Evolutionary conservation across 352 stramenopile species (phyloP).

Genomic region (Pythium vanterpoolii): DNA sequence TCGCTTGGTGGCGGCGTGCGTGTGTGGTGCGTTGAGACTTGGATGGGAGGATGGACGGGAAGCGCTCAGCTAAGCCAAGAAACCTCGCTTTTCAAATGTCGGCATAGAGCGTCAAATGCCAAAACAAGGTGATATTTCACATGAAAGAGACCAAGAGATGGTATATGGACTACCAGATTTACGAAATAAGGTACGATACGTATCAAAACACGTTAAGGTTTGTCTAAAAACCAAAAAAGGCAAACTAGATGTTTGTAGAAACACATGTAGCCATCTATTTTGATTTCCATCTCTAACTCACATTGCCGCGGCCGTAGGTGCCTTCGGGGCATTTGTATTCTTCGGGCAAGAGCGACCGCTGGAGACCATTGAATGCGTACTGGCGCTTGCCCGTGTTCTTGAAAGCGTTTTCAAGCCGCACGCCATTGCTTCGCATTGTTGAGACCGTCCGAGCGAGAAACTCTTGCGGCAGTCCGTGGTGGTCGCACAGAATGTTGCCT

Average conservation of each 20-base stretch:
- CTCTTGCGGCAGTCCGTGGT: constrained; percentile 59
- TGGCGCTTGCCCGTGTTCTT: constrained; percentile 82
- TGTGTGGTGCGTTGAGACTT: not conserved
- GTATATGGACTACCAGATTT: not conserved
- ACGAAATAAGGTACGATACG: constrained; percentile 10
- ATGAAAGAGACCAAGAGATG: not conserved
- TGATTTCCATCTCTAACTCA: constrained; percentile 35
- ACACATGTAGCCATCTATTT: constrained; percentile 9
- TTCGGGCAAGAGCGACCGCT: constrained; percentile 78
- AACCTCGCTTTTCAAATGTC: constrained; percentile 26
- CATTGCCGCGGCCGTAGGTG: constrained; percentile 75
- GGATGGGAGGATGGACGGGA: constrained; percentile 6
- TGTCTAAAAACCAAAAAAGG: no score
- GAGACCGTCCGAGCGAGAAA: constrained; percentile 59
- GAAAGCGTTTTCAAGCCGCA: constrained; percentile 81
- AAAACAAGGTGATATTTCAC: not conserved
- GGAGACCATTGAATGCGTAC: constrained; percentile 85
- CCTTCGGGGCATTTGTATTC: constrained; percentile 85
- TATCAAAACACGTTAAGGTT: no score
- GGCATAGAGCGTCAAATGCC: not conserved
- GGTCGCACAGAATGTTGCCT: constrained; percentile 69
- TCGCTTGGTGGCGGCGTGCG: not conserved
- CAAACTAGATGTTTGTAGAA: no score
- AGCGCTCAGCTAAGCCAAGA: not conserved
- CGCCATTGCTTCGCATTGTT: constrained; percentile 80